These are phyloP conservation scores for Xanthoconium separans DNA, from an alignment of 1,284 basidiomycete species.

Conservation along the genomic window DNA sequence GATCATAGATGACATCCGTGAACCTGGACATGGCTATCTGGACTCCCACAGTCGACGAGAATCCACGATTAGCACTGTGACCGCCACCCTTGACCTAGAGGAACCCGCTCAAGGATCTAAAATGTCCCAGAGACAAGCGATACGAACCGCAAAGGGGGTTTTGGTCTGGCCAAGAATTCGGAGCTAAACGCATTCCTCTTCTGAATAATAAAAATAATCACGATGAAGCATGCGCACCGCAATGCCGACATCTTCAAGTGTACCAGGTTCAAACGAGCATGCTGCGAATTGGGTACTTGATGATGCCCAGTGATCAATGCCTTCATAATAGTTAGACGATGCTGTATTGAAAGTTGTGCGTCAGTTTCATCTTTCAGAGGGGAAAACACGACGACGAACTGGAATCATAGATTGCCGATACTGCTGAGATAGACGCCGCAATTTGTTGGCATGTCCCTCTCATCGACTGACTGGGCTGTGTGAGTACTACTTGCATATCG, in stretches of 20 bases:
- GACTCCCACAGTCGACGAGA: conserved; percentile 44
- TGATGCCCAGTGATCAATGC: conserved; percentile 46
- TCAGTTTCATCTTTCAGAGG: neutral
- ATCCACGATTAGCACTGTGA: conserved; percentile 14
- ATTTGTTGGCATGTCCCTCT: conserved; percentile 4
- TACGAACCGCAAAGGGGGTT: conserved; percentile 14
- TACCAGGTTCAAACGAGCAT: conserved; percentile 54
- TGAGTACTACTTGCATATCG: neutral
- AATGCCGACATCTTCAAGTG: conserved; percentile 40
- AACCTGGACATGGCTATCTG: conserved; percentile 56
- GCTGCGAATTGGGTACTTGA: conserved; percentile 43
- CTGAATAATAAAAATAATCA: neutral
- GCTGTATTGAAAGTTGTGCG: neutral
- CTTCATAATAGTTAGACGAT: conserved; percentile 33
- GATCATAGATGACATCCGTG: conserved; percentile 43
- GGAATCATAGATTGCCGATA: conserved; percentile 14
- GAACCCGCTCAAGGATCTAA: neutral
- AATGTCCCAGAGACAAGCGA: neutral
- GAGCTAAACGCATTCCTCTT: conserved; percentile 1
- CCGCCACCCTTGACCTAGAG: conserved; percentile 19
- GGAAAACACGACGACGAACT: neutral
- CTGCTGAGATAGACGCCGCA: conserved; percentile 8
- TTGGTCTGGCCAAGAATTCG: conserved; percentile 5
- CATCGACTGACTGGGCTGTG: neutral
- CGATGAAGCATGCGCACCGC: conserved; percentile 36